These are phyloP conservation scores for Scleromitrula shiraiana DNA, from an alignment of 2,329 filamentous ascomycete genomes.

Conservation along the genomic window DNA sequence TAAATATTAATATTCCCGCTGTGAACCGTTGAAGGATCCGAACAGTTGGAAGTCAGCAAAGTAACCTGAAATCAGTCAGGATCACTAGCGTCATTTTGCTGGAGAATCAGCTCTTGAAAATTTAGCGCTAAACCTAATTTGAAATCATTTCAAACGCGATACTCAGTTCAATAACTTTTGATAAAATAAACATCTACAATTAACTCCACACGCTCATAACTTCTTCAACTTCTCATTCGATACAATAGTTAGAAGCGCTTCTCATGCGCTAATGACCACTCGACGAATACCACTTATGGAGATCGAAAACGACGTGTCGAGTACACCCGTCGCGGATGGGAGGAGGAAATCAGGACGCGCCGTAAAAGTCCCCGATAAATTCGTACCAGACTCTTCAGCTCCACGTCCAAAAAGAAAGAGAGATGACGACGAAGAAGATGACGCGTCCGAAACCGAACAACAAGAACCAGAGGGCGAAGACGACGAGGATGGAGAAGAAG, in stretches of 20 bases:
- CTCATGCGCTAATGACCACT: conserved; percentile 33
- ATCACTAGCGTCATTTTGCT: neutral
- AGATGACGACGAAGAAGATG: conserved; percentile 38
- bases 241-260: neutral
- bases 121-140: conserved; percentile 8
- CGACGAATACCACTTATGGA: conserved; percentile 42
- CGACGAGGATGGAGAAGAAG: conserved; percentile 34
- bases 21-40: neutral
- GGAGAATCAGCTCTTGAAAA: neutral
- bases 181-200: conserved; percentile 5
- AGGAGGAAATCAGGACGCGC: conserved; percentile 64
- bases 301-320: conserved; percentile 45
- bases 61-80: too few species aligned
- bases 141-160: conserved; percentile 8
- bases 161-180: neutral
- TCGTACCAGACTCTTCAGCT: conserved; percentile 42
- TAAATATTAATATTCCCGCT: too few species aligned
- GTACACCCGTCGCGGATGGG: conserved; percentile 41
- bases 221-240: neutral
- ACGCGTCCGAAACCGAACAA: conserved; percentile 40
- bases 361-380: conserved; percentile 52
- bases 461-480: conserved; percentile 39
- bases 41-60: neutral
- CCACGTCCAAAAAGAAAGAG: conserved; percentile 49
- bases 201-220: neutral